Conservation (phyloP, 768 basidiomycete species). For the Russula sp. region DNA sequence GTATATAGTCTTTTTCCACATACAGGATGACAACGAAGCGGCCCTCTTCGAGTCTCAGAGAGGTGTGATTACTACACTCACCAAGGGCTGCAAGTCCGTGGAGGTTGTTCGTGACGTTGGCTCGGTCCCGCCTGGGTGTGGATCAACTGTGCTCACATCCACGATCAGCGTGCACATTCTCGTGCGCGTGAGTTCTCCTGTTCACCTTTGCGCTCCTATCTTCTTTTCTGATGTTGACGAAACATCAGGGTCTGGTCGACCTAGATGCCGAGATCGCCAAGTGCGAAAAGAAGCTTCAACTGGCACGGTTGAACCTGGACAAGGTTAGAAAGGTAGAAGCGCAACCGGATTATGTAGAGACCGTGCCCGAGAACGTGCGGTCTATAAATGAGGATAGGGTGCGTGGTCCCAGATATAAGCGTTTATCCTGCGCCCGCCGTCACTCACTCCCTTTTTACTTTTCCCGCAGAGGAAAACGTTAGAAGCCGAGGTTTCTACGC, state of each 20-base stretch:
- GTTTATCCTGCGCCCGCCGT: neutral
- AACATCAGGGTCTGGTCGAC: slow-evolving; percentile 76
- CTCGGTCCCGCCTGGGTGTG: slow-evolving; percentile 86
- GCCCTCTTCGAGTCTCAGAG: slow-evolving; percentile 64
- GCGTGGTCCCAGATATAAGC: slow-evolving; percentile 19
- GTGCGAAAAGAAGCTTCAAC: slow-evolving; percentile 81
- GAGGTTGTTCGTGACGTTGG: slow-evolving; percentile 53
- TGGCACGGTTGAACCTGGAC: slow-evolving; percentile 58
- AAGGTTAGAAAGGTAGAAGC: slow-evolving; percentile 70
- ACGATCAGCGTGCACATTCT: slow-evolving; percentile 74
- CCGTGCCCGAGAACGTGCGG: slow-evolving; percentile 74
- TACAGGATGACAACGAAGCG: slow-evolving; percentile 55
- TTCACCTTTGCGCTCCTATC: neutral
- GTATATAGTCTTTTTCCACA: slow-evolving; percentile 65
- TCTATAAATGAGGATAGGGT: slow-evolving; percentile 79
- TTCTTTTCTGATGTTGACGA: neutral
- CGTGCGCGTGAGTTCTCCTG: slow-evolving; percentile 55
- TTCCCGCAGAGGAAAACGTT: slow-evolving; percentile 55
- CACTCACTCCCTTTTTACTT: too few relatives aligned
- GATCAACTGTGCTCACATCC: slow-evolving; percentile 69
- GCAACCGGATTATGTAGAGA: slow-evolving; percentile 69
- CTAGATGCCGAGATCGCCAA: slow-evolving; percentile 82
- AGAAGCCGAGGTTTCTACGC: slow-evolving; percentile 71
- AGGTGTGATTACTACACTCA: slow-evolving; percentile 69
- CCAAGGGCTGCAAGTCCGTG: slow-evolving; percentile 80